These are phyloP conservation scores for Alliaria petiolata DNA, from an alignment of 345 rosid species.

Conservation along the genomic window DNA sequence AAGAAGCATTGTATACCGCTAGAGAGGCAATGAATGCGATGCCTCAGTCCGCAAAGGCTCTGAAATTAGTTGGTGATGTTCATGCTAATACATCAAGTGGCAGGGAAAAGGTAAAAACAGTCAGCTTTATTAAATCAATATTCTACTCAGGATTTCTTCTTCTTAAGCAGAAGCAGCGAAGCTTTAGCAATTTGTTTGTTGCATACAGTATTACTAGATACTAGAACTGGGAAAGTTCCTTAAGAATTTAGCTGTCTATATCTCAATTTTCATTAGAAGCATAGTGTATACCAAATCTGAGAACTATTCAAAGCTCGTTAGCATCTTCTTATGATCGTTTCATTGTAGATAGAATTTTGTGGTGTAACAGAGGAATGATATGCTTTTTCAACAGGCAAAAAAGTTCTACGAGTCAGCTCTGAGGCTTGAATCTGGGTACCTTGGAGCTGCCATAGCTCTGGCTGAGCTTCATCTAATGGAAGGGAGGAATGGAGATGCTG, in stretches of 20 bases:
- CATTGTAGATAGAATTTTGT: neutral
- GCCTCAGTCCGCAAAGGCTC: constrained; percentile 98
- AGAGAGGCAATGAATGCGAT: constrained; percentile 99
- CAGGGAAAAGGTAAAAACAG: constrained; percentile 79
- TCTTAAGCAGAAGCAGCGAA: neutral
- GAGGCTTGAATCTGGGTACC: constrained; percentile 91
- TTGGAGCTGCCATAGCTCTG: constrained; percentile 93
- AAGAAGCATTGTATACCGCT: constrained; percentile 90
- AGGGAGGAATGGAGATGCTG: constrained; percentile 93
- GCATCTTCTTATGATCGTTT: neutral
- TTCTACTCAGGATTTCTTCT: neutral
- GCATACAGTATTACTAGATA: neutral
- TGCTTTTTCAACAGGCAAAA: constrained; percentile 60
- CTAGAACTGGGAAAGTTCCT: neutral
- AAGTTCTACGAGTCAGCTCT: constrained; percentile 94
- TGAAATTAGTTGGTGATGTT: constrained; percentile 96
- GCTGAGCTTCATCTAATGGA: constrained; percentile 91
- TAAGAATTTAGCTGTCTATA: neutral
- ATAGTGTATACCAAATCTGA: neutral
- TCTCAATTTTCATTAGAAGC: neutral
- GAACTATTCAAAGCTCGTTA: neutral
- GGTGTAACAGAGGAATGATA: neutral
- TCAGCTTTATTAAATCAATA: neutral
- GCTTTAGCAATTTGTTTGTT: neutral
- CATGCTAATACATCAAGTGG: constrained; percentile 86